These are phyloP conservation scores for Fusarium chaquense DNA, from an alignment of 2,329 filamentous ascomycete genomes.

Conservation along the genomic window DNA sequence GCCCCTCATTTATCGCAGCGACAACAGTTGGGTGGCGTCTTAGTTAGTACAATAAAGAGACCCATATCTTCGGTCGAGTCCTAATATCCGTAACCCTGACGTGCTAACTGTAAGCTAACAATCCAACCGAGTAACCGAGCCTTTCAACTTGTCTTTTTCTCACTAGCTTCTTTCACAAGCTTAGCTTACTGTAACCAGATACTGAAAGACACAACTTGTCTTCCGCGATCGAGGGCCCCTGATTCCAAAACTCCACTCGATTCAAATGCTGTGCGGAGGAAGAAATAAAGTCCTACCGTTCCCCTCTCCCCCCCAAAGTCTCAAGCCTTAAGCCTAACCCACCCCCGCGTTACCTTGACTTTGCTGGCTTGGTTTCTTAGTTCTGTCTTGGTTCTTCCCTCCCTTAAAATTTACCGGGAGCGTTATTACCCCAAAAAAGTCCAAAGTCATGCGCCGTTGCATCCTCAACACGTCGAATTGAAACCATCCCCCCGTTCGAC, in stretches of 20 bases:
- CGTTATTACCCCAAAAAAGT: not conserved
- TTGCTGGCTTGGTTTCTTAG: slow-evolving; percentile 1
- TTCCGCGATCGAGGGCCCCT: slow-evolving; percentile 2
- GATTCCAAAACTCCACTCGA: slow-evolving; percentile 15
- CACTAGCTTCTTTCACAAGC: not conserved
- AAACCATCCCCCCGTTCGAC: slow-evolving; percentile 1
- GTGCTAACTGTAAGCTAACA: slow-evolving; percentile 6
- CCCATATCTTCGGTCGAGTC: not conserved
- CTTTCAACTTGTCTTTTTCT: not conserved
- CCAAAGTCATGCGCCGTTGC: slow-evolving; percentile 34
- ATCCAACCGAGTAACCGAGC: not conserved
- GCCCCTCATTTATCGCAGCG: slow-evolving; percentile 3
- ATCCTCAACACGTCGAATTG: slow-evolving; percentile 30
- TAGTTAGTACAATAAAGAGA: not conserved
- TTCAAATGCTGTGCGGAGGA: slow-evolving; percentile 13
- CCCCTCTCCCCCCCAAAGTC: not conserved
- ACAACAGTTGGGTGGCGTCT: slow-evolving; percentile 1
- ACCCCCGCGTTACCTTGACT: slow-evolving; percentile 36
- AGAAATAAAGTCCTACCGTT: slow-evolving; percentile 28
- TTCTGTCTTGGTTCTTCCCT: not conserved
- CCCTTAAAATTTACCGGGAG: not conserved
- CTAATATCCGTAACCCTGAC: not conserved
- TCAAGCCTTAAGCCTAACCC: slow-evolving; percentile 13
- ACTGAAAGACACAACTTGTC: not conserved
- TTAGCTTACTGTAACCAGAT: not conserved